A percentile compares a stretch with the other conserved stretches of the same genome.
These are phyloP conservation scores for Spergularia bocconei DNA, from an alignment of 148 eudicot species.

Conservation along the genomic window DNA sequence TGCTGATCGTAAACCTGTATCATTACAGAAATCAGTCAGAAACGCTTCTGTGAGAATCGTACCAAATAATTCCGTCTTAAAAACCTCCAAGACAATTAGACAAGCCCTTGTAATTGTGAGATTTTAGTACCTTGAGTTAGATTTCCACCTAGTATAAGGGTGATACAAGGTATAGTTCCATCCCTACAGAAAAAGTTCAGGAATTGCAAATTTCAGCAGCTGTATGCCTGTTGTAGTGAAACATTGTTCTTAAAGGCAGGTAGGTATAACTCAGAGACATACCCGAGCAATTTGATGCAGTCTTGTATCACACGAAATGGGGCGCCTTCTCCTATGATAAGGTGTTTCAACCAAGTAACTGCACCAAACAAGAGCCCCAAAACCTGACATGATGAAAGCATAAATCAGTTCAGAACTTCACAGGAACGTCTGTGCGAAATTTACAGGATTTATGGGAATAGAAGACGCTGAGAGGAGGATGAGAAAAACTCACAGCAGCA, in stretches of 20 bases:
- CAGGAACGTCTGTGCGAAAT: not conserved
- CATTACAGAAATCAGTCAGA: not conserved
- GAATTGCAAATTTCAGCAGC: conserved; percentile 1
- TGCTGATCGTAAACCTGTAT: conserved; percentile 53
- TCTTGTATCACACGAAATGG: conserved; percentile 81
- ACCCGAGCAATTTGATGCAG: conserved; percentile 73
- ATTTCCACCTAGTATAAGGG: conserved; percentile 83
- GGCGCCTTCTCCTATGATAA: conserved; percentile 65
- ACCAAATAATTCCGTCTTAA: not conserved
- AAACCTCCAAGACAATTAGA: not conserved
- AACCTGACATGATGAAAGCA: conserved; percentile 35
- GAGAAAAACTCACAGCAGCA: conserved; percentile 57
- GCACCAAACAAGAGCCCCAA: conserved; percentile 69
- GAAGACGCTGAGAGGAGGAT: not conserved
- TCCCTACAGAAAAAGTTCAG: conserved; percentile 34
- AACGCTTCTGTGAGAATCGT: not conserved
- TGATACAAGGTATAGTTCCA: conserved; percentile 75
- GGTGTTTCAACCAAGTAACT: conserved; percentile 52
- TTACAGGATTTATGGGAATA: not conserved
- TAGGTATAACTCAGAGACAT: conserved; percentile 3
- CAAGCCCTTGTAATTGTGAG: not conserved
- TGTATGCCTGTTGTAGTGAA: too few species aligned
- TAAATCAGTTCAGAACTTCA: not conserved
- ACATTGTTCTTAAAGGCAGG: not conserved
- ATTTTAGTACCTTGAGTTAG: conserved; percentile 61